phyloP scores from a whole-genome alignment of 2,329 filamentous ascomycete genomes.

The Aureobasidium leucospermi region DNA sequence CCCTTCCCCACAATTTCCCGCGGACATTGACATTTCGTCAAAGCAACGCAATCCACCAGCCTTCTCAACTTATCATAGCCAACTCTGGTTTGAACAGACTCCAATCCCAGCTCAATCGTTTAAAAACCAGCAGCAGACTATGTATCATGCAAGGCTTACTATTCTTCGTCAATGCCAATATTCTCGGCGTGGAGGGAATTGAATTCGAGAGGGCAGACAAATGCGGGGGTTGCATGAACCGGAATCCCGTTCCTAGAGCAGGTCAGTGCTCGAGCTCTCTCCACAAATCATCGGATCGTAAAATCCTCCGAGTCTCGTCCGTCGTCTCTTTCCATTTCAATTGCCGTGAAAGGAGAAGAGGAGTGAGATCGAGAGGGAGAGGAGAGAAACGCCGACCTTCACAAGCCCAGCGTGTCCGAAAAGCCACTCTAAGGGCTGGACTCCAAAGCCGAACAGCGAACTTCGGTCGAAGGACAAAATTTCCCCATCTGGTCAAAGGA shows the following conservation, averaged over 20 bases:
- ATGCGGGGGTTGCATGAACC: background rate
- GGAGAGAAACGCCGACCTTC: background rate
- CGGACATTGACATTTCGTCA: background rate
- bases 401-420: too few species aligned
- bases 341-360: background rate
- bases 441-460: too few species aligned
- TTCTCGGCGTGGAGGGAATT: too few species aligned
- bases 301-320: background rate
- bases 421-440: too few species aligned
- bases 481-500: too few species aligned
- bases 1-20: background rate
- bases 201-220: background rate
- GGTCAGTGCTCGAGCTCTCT: slow-evolving; percentile 4
- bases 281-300: background rate
- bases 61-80: background rate
- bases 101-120: too few species aligned
- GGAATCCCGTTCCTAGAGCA: background rate
- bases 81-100: background rate
- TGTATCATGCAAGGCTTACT: background rate
- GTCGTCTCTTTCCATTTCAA: background rate
- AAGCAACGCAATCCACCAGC: background rate
- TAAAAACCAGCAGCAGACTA: background rate
- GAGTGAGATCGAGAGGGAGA: background rate
- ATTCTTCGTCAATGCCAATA: background rate
- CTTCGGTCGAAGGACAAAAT: too few species aligned